phyloP scores from a whole-genome alignment of 73 alveolate genomes.

The Paramecium tetraurelia region DNA sequence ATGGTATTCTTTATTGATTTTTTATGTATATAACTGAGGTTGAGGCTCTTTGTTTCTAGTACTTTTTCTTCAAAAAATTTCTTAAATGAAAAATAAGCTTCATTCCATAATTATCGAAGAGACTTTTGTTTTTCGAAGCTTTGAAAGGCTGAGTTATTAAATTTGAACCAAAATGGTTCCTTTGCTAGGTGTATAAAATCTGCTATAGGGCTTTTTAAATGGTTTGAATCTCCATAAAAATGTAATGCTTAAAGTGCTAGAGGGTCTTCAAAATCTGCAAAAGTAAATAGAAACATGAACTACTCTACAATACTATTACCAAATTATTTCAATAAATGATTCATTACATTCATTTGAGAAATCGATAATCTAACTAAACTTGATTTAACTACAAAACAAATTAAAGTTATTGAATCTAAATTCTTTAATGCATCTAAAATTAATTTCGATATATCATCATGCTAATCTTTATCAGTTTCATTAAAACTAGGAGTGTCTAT shows the following conservation, averaged over 20 bases:
- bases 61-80: neutral
- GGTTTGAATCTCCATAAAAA: neutral
- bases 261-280: conserved; percentile 47
- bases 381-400: conserved; percentile 31
- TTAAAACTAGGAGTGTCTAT: conserved; percentile 62
- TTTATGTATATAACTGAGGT: neutral
- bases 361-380: conserved; percentile 15
- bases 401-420: neutral
- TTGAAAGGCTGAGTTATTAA: conserved; percentile 45
- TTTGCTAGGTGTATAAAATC: neutral
- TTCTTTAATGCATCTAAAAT: neutral
- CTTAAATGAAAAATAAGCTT: neutral
- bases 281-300: conserved; percentile 46
- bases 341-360: neutral
- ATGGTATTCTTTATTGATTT: neutral
- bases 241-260: neutral
- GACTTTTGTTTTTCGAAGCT: neutral
- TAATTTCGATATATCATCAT: neutral
- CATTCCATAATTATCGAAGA: neutral
- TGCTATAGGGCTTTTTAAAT: neutral
- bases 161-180: conserved; percentile 46
- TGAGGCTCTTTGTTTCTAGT: neutral
- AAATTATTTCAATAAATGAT: neutral
- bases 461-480: conserved; percentile 36
- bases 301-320: conserved; percentile 47